Evolutionary conservation across 192 early-diverging fungal genomes (phyloP), one percentile per base, ranked within the genome.

Genomic region (Rhizophagus prolifer): DNA sequence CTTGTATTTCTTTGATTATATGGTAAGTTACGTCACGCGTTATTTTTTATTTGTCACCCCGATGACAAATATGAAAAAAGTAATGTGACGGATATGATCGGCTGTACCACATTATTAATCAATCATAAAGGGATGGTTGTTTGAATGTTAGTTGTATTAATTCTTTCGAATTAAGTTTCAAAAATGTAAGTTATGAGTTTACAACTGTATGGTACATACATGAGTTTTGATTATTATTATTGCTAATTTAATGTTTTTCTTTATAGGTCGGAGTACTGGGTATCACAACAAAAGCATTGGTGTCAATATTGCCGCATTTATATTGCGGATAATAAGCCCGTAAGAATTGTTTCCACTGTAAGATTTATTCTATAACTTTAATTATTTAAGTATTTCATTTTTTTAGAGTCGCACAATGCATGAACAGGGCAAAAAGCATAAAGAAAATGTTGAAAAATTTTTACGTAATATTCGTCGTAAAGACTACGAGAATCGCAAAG

Each of bases 301-400:
- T 96, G 94, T 81, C 86, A 88, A 58, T 96, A 93, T 84, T 96
- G 94, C 84, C 84, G 88, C 80, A 92, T 92, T 47, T 94, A 87
- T 79, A 87, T 96, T 62, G 85, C 87, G 19, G 92, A 96, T 81
- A 96, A 96, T 85, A 92, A 91, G 71, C 81, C 88, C 70, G 94
- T 93, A 91, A 82, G 86, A 61, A 54, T 58, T 58, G 14, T 66
- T 9, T n/a, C 54, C 72, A 28, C 31, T 58, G 31, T 76, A 19
- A 74, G 26, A 34, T 47, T 58, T 58, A 23, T 10, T 61, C 58
- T 41, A 19, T 60, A 58, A 21, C 4, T 69, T 64, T 66, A 76
- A 58, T 36, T 66, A 12, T 67, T 38, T 6, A 21, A 21, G 47
- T 41, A 41, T 41, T 21, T 2, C 38, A 30, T 50, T 38, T 44